phyloP scores from a whole-genome alignment of 2,329 filamentous ascomycete species.

The Apiospora hydei region DNA sequence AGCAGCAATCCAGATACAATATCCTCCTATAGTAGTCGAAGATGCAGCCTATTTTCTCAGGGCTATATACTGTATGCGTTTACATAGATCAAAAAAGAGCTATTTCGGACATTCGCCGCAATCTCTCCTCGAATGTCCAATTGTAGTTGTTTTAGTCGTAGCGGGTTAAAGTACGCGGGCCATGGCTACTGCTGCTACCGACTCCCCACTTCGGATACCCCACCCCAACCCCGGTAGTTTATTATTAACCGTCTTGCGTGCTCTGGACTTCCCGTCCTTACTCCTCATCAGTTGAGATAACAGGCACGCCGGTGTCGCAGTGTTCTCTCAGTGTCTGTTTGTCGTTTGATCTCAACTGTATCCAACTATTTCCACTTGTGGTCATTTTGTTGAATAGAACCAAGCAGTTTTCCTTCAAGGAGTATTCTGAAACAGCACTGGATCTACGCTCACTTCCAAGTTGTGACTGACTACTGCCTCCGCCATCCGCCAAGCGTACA shows the following conservation, averaged over 20 bases:
- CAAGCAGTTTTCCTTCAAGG: background rate
- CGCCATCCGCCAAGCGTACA: too few species aligned
- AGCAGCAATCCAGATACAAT: background rate
- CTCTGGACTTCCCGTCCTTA: background rate
- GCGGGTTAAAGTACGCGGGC: conserved; percentile 4
- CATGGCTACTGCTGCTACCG: background rate
- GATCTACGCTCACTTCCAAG: background rate
- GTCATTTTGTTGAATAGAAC: background rate
- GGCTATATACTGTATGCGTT: background rate
- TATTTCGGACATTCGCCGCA: conserved; percentile 12
- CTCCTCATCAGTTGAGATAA: background rate
- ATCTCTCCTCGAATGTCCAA: conserved; percentile 10
- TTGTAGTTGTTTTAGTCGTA: conserved; percentile 15
- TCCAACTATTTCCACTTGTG: conserved; percentile 12
- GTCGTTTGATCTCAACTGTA: background rate
- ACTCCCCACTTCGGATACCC: conserved; percentile 19
- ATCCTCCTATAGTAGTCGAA: background rate
- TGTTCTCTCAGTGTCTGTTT: too few species aligned
- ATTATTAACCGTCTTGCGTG: conserved; percentile 18
- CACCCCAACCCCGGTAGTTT: conserved; percentile 17
- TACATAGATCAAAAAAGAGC: background rate
- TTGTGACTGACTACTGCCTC: background rate
- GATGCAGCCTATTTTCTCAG: background rate
- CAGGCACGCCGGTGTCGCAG: background rate
- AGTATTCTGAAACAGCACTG: too few species aligned